phyloP scores from a whole-genome alignment of 441 rosid species.

The Erodium moschatum region DNA sequence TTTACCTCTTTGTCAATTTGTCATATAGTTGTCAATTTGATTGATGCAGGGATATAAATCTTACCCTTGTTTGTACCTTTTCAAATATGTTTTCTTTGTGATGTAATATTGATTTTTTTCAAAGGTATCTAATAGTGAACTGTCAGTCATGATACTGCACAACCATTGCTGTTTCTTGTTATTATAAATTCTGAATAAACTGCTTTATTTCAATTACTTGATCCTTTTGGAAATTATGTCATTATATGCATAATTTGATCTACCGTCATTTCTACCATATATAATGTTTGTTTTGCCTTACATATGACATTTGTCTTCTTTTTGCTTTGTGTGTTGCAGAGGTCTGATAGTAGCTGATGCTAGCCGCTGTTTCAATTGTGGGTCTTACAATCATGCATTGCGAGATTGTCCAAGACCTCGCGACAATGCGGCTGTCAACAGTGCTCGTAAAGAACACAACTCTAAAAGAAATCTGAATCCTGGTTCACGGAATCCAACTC shows the following conservation, averaged over 20 bases:
- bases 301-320: slow-evolving; percentile 6
- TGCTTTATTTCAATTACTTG: background rate
- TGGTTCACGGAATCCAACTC: slow-evolving; percentile 46
- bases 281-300: background rate
- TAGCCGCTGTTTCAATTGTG: slow-evolving; percentile 94
- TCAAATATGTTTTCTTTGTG: background rate
- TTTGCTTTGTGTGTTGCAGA: slow-evolving; percentile 35
- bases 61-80: background rate
- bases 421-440: slow-evolving; percentile 63
- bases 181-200: background rate
- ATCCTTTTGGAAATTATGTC: slow-evolving; percentile 5
- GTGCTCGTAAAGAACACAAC: slow-evolving; percentile 72
- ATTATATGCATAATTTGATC: background rate
- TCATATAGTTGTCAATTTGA: background rate
- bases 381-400: slow-evolving; percentile 81
- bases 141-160: background rate
- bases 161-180: background rate
- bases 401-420: slow-evolving; percentile 86
- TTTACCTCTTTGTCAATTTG: background rate
- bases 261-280: background rate
- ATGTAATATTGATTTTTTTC: background rate
- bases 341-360: slow-evolving; percentile 61
- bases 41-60: background rate
- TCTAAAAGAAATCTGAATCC: slow-evolving; percentile 53
- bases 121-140: background rate